Conservation (phyloP, 1,284 basidiomycete species). For the Tilletia horrida region DNA sequence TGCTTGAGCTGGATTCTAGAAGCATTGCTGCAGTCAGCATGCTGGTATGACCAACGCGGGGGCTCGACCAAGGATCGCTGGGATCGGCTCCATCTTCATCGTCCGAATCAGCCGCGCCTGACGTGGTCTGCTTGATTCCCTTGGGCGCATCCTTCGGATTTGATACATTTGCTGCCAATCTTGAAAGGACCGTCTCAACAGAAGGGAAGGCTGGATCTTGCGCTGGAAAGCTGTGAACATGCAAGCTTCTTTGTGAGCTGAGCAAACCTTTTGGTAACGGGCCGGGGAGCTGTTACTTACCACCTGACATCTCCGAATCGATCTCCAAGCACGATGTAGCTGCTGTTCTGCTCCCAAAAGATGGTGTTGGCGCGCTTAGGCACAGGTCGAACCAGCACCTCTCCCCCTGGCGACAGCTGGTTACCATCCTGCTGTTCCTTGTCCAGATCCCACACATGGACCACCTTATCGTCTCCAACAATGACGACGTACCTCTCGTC, state of each 20-base stretch:
- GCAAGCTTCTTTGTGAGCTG: no score
- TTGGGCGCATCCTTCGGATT: neutral
- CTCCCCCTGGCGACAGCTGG: slow-evolving; percentile 30
- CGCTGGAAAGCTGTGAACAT: no score
- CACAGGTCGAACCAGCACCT: slow-evolving; percentile 39
- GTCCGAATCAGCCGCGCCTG: slow-evolving; percentile 24
- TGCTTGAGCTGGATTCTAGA: slow-evolving; percentile 25
- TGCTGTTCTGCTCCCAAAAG: slow-evolving; percentile 31
- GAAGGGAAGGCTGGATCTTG: no score
- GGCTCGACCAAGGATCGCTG: slow-evolving; percentile 32
- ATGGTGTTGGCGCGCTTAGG: slow-evolving; percentile 47
- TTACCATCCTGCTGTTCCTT: slow-evolving; percentile 18
- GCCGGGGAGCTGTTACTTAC: slow-evolving; percentile 17
- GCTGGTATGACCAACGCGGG: slow-evolving; percentile 46
- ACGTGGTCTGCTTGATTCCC: slow-evolving; percentile 7
- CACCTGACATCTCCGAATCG: slow-evolving; percentile 41
- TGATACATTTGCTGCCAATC: neutral
- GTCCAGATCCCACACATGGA: slow-evolving; percentile 40
- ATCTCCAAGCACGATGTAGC: slow-evolving; percentile 19
- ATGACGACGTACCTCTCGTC: slow-evolving; percentile 28
- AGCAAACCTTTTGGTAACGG: neutral
- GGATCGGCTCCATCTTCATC: slow-evolving; percentile 34
- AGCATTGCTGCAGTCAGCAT: slow-evolving; percentile 46
- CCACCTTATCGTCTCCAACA: slow-evolving; percentile 48
- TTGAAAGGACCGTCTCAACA: neutral